phyloP scores from a whole-genome alignment of 345 rosid species.

The Melaleuca quinquenervia region DNA sequence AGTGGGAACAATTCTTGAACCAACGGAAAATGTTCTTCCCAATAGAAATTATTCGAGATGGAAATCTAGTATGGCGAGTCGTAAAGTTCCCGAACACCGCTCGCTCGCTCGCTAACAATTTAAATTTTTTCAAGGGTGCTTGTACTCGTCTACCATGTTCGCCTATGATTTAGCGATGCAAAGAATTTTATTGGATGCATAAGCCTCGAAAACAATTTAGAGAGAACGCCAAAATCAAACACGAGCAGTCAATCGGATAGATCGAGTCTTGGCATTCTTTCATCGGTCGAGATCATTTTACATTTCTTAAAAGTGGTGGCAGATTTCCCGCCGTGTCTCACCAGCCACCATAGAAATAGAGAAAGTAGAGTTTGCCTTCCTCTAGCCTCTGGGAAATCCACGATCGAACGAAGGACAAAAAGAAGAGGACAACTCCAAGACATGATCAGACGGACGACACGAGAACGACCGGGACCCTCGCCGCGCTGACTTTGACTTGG shows the following conservation, averaged over 20 bases:
- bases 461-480: background rate
- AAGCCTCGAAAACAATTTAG: background rate
- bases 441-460: background rate
- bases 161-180: background rate
- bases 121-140: background rate
- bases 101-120: background rate
- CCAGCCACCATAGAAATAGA: background rate
- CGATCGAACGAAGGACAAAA: background rate
- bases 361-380: background rate
- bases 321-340: background rate
- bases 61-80: background rate
- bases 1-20: accelerated
- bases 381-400: background rate
- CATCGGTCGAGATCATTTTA: background rate
- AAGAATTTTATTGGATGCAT: background rate
- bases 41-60: background rate
- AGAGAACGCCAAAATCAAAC: background rate
- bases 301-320: background rate
- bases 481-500: background rate
- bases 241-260: background rate
- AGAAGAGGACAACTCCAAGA: background rate
- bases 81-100: accelerated
- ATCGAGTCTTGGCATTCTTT: background rate
- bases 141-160: background rate
- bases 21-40: background rate